Conservation (phyloP, 345 rosid species). For the Orychophragmus violaceus region DNA sequence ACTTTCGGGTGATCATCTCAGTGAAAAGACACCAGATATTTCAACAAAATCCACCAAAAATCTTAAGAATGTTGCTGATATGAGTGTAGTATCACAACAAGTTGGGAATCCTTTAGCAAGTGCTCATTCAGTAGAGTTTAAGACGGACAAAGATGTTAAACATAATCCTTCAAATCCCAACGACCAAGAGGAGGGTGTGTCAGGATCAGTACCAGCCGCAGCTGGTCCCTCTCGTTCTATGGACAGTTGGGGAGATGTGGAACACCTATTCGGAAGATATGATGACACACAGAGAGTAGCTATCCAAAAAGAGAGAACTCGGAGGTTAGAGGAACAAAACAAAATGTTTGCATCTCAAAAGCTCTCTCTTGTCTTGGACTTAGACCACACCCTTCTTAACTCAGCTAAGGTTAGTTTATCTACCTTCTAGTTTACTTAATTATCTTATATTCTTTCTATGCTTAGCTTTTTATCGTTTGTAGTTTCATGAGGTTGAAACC, state of each 20-base stretch:
- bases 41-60: slow-evolving; percentile 59
- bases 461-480: slow-evolving; percentile 11
- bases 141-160: slow-evolving; percentile 37
- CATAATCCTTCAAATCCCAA: slow-evolving; percentile 27
- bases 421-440: not conserved
- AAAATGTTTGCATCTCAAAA: slow-evolving; percentile 83
- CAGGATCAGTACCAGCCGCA: slow-evolving; percentile 35
- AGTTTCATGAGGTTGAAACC: slow-evolving; percentile 85
- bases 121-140: slow-evolving; percentile 37
- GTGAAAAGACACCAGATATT: slow-evolving; percentile 46
- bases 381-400: slow-evolving; percentile 97
- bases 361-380: slow-evolving; percentile 95
- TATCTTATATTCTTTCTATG: not conserved
- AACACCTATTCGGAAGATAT: slow-evolving; percentile 81
- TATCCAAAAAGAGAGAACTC: slow-evolving; percentile 83
- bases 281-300: slow-evolving; percentile 87
- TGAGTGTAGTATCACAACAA: slow-evolving; percentile 53
- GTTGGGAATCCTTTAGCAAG: slow-evolving; percentile 28
- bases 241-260: slow-evolving; percentile 85
- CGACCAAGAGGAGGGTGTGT: slow-evolving; percentile 28
- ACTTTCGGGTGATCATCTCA: slow-evolving; percentile 8
- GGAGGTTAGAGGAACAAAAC: slow-evolving; percentile 93
- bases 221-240: slow-evolving; percentile 38
- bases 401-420: slow-evolving; percentile 73
- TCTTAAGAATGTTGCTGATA: slow-evolving; percentile 55